Conservation (phyloP, 2,329 filamentous ascomycete genomes). For the Botryotinia calthae region DNA sequence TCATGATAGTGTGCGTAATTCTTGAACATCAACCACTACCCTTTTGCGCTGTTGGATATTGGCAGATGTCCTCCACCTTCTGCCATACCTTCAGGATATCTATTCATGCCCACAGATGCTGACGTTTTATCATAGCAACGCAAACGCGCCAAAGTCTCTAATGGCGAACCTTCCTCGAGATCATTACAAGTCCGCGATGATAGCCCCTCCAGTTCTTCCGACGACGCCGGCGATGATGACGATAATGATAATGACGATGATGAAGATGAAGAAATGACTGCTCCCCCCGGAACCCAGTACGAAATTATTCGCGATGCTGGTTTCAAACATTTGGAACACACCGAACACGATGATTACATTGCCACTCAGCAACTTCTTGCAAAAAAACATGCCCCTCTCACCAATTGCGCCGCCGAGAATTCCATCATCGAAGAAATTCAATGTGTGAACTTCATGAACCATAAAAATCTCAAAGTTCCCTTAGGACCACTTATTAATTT, state of each 20-base stretch:
- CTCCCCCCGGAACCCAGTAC: constrained; percentile 55
- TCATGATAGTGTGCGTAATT: constrained; percentile 19
- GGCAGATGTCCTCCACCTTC: not conserved
- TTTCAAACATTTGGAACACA: constrained; percentile 56
- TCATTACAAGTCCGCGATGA: constrained; percentile 23
- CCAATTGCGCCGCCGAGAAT: constrained; percentile 75
- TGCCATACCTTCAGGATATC: not conserved
- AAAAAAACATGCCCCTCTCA: constrained; percentile 49
- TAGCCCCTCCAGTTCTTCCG: constrained; percentile 29
- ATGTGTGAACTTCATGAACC: constrained; percentile 96
- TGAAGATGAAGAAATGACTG: constrained; percentile 20
- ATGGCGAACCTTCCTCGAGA: constrained; percentile 25
- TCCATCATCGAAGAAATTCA: constrained; percentile 86
- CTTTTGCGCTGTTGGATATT: not conserved
- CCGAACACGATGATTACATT: constrained; percentile 58
- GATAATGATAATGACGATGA: constrained; percentile 36
- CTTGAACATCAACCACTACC: not conserved
- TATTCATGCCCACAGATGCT: constrained; percentile 2
- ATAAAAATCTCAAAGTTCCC: constrained; percentile 73
- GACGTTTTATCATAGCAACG: constrained; percentile 36
- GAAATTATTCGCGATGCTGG: constrained; percentile 58
- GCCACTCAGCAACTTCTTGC: constrained; percentile 58
- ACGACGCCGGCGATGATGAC: constrained; percentile 36
- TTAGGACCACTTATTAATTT: constrained; percentile 97
- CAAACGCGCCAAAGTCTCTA: constrained; percentile 44